Percentiles rank a stretch among this genome's conserved stretches.
These are phyloP conservation scores for Rhizophagus sp. DNA, from an alignment of 192 early-diverging fungal species.

Conservation along the genomic window DNA sequence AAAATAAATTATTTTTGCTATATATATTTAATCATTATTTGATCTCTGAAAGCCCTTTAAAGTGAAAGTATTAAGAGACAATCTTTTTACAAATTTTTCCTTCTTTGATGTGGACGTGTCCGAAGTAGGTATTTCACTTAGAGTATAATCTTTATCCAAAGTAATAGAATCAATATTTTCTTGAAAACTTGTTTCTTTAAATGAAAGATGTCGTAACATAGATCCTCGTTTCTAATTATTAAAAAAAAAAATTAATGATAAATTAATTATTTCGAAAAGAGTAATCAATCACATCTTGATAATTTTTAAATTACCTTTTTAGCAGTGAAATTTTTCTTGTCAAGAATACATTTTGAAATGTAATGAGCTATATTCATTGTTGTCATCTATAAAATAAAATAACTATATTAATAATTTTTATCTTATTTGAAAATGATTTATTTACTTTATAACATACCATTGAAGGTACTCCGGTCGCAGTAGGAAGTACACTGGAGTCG, in stretches of 20 bases:
- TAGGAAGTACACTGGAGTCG: slow-evolving; percentile 72
- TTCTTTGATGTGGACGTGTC: not conserved
- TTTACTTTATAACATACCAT: slow-evolving; percentile 39
- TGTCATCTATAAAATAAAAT: slow-evolving; percentile 5
- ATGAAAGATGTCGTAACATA: not conserved
- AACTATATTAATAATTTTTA: not conserved
- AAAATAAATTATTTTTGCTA: no score
- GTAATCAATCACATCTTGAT: not conserved
- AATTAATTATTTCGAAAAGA: not conserved
- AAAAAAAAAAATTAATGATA: no score
- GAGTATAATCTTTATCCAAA: not conserved
- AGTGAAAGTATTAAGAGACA: not conserved
- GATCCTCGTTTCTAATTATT: not conserved
- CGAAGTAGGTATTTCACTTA: not conserved
- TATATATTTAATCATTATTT: no score
- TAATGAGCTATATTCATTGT: slow-evolving; percentile 16
- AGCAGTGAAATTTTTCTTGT: not conserved
- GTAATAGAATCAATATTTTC: not conserved
- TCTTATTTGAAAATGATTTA: not conserved
- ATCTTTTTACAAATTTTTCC: not conserved
- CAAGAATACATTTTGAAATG: slow-evolving; percentile 5
- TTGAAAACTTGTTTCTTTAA: not conserved
- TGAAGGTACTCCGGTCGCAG: slow-evolving; percentile 72
- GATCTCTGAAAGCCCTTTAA: not conserved
- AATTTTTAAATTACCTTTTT: not conserved